These are phyloP conservation scores for Cyclocybe cylindracea DNA, from an alignment of 768 basidiomycete species.

Conservation along the genomic window DNA sequence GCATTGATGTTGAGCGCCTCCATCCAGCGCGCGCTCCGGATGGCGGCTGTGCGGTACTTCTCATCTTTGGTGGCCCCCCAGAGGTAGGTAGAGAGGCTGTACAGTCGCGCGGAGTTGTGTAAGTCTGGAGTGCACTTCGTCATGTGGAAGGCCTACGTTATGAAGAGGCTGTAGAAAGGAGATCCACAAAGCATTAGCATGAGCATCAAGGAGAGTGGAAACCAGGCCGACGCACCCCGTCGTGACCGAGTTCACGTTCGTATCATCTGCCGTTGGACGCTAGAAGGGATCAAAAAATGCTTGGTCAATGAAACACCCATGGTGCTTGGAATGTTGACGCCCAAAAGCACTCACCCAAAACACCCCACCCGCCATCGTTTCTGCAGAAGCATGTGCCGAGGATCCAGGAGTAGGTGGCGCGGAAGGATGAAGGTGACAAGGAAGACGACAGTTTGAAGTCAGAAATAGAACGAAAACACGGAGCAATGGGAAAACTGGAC, in stretches of 20 bases:
- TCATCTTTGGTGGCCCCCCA: constrained; percentile 44
- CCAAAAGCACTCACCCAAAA: constrained; percentile 44
- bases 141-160: not conserved
- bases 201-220: constrained; percentile 37
- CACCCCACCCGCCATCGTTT: constrained; percentile 54
- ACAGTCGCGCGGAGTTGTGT: not conserved
- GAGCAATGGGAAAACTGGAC: constrained; percentile 10
- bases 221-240: constrained; percentile 39
- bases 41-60: constrained; percentile 48
- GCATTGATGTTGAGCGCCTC: constrained; percentile 43
- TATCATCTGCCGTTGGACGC: constrained; percentile 45
- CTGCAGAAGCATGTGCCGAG: constrained; percentile 17
- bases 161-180: not conserved
- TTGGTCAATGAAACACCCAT: not conserved
- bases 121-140: no score
- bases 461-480: not conserved
- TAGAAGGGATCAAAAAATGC: constrained; percentile 13
- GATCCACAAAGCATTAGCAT: constrained; percentile 5
- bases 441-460: not conserved
- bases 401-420: no score
- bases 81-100: constrained; percentile 50
- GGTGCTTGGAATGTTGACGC: not conserved
- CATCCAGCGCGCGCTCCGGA: constrained; percentile 50
- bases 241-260: constrained; percentile 48
- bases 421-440: not conserved